Evolutionary conservation across 441 rosid genomes (phyloP).

Genomic region (Arabidopsis lyrata): DNA sequence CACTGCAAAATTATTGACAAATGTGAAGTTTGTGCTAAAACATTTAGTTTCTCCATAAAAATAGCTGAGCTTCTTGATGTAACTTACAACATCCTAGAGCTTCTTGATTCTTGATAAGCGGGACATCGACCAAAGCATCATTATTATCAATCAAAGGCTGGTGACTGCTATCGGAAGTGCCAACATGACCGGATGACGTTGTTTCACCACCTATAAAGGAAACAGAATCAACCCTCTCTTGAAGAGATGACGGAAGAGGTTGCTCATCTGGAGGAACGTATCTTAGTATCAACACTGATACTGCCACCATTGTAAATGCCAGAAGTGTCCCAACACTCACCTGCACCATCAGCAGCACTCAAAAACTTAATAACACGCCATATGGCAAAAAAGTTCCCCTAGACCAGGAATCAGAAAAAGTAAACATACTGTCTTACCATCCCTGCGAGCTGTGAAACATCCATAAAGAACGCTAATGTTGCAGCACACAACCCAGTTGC

Average conservation of each 20-base stretch:
- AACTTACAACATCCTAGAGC: conserved; percentile 59
- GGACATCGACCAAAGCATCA: conserved; percentile 46
- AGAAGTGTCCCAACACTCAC: conserved; percentile 99
- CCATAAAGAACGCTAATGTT: conserved; percentile 70
- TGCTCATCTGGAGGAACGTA: conserved; percentile 95
- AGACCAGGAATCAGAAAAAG: not conserved
- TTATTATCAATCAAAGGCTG: conserved; percentile 55
- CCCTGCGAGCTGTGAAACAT: conserved; percentile 79
- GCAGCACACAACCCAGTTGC: conserved; percentile 71
- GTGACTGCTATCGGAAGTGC: conserved; percentile 49
- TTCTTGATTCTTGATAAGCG: conserved; percentile 54
- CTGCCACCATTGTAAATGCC: conserved; percentile 96
- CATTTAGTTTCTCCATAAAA: not conserved
- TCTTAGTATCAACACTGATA: conserved; percentile 90
- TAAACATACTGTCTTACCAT: conserved; percentile 58
- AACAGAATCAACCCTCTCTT: conserved; percentile 73
- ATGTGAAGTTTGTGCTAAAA: conserved; percentile 13
- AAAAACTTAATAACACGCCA: conserved; percentile 8
- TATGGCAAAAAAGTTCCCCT: not conserved
- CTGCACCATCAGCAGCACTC: conserved; percentile 52
- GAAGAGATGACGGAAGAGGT: conserved; percentile 84
- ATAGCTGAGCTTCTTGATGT: conserved; percentile 21
- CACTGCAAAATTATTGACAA: conserved; percentile 51
- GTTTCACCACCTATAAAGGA: conserved; percentile 45
- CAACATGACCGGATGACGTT: conserved; percentile 32